Evolutionary conservation across 1,139 yeast genomes (phyloP), one percentile per base, ranked within the genome.

Genomic region (Yarrowia galli): DNA sequence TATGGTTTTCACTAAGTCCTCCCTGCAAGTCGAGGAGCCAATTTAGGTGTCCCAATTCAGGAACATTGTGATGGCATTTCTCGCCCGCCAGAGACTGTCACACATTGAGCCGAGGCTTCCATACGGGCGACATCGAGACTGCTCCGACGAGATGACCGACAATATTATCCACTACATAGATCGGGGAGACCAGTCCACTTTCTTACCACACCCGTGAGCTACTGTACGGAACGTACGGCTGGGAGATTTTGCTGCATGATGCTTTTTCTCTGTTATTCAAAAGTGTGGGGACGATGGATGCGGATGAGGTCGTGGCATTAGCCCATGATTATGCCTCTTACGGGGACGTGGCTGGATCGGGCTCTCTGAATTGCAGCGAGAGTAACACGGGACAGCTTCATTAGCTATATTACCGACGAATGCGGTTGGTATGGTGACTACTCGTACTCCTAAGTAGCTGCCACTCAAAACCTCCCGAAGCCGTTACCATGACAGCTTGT

Each of bases 401-500:
- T 28, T 28, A 10, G 32, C 9, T 28, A 3, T 28, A 28, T 28
- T 4, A 28, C 32, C 18, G 18, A 36, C 38, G 13, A 9, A 36
- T 36, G n/a, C 42, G 18, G 18, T 28, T 1, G 32, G 32, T 28
- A 7, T 10, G 32, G 32, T 7, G 9, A 10, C 7, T 28, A 28
- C 32, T 8, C 32, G 32, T 28, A 15, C 42, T 38, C 16, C 38
- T 8, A 12, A 13, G 42, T 15, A n/a, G 42, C 15, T 18, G 18
- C 32, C 18, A 38, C 42, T 20, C 46, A 7, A 10, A 42, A 22
- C 22, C 22, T 12, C 12, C 18, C 5, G n/a, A 45, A 16, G 23
- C 32, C 32, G 49, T 46, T 46, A 25, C 53, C 53, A 48, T 48
- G 53, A 25, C 53, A 48, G 53, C 36, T 42, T 1, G 20, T 18